phyloP scores from a whole-genome alignment of 225 moss, liverwort and hornwort species.

The Thuidium tamariscinum region DNA sequence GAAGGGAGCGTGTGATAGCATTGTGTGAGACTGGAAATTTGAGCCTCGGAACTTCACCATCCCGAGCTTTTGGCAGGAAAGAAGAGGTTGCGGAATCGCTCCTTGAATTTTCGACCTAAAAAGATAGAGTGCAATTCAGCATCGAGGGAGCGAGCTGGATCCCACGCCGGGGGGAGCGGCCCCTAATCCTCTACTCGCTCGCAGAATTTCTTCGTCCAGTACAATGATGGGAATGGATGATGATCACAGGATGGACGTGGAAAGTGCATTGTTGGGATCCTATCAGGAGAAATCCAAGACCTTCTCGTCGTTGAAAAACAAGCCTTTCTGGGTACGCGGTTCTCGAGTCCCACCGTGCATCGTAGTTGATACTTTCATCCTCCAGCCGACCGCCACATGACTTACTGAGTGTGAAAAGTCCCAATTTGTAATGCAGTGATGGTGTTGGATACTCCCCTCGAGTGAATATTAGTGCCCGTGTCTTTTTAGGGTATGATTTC shows the following conservation, averaged over 20 bases:
- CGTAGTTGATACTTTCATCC: neutral
- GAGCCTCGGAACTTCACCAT: neutral
- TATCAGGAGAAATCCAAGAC: slow-evolving; percentile 84
- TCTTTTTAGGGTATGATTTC: neutral
- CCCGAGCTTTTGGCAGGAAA: neutral
- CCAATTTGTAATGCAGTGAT: neutral
- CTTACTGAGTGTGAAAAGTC: neutral
- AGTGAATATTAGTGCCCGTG: neutral
- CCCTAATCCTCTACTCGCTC: slow-evolving; percentile 67
- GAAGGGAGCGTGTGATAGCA: neutral
- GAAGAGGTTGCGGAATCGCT: neutral
- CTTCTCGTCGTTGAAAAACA: slow-evolving; percentile 70
- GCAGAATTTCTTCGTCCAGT: slow-evolving; percentile 47
- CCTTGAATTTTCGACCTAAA: neutral
- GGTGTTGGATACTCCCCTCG: neutral
- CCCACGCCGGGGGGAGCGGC: slow-evolving; percentile 56
- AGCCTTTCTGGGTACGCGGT: slow-evolving; percentile 71
- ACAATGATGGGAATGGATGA: slow-evolving; percentile 56
- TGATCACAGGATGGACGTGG: slow-evolving; percentile 79
- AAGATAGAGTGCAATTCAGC: slow-evolving; percentile 27
- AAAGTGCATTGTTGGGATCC: slow-evolving; percentile 56
- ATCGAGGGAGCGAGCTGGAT: slow-evolving; percentile 65
- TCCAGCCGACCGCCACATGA: neutral
- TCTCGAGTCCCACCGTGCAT: neutral
- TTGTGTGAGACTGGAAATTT: neutral